Conservation (phyloP, 441 rosid genomes). For the Euphorbia celastroides region DNA sequence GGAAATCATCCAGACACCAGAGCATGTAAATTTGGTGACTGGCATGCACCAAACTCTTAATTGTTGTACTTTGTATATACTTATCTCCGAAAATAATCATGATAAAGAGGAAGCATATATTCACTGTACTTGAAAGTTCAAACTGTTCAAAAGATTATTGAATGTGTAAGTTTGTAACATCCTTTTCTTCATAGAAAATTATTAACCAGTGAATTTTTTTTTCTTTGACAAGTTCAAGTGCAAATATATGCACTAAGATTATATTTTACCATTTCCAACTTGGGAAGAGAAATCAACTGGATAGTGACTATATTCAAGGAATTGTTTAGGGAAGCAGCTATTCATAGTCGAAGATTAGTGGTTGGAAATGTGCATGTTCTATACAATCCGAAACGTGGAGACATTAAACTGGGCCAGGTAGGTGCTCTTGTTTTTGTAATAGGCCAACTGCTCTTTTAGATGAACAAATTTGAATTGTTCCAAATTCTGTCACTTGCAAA, state of each 20-base stretch:
- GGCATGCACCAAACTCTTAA: neutral
- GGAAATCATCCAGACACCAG: neutral
- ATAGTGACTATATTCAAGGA: conserved; percentile 12
- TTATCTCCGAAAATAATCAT: neutral
- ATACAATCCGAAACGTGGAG: conserved; percentile 90
- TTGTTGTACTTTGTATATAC: neutral
- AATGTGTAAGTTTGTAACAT: neutral
- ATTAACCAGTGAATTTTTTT: neutral
- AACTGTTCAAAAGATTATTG: no score
- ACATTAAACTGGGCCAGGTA: conserved; percentile 94
- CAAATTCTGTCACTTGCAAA: no score
- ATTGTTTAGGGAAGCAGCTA: conserved; percentile 31
- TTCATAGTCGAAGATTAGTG: conserved; percentile 43
- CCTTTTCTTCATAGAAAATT: neutral
- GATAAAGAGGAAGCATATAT: neutral
- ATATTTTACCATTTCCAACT: neutral
- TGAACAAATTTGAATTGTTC: no score
- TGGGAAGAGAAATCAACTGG: neutral
- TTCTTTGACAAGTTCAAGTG: neutral
- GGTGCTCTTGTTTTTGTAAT: no score
- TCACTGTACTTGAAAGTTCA: neutral
- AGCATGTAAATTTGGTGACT: neutral
- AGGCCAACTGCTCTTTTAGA: no score
- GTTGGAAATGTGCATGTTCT: conserved; percentile 87
- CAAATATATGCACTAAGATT: neutral